Conservation (phyloP, 2,329 filamentous ascomycete genomes). For the Aureobasidium pullulans region DNA sequence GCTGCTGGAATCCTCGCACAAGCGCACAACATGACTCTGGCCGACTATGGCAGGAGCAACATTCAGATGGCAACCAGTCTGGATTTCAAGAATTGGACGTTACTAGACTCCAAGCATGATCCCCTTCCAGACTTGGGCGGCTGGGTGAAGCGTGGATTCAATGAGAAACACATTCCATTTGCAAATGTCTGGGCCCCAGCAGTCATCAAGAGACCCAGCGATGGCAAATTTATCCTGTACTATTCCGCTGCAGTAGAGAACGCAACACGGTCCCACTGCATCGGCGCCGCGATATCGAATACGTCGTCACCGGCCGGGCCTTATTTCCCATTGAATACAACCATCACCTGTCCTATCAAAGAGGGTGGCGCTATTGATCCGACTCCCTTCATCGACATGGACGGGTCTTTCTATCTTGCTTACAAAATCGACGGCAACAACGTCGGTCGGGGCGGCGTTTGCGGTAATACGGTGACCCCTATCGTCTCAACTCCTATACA, state of each 20-base stretch:
- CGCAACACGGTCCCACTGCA: constrained; percentile 21
- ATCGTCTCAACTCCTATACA: constrained; percentile 26
- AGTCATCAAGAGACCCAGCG: constrained; percentile 21
- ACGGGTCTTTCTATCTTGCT: constrained; percentile 24
- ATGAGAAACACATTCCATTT: constrained; percentile 15
- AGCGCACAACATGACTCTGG: constrained; percentile 12
- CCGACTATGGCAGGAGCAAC: constrained; percentile 23
- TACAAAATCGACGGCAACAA: constrained; percentile 33
- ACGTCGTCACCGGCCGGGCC: constrained; percentile 22
- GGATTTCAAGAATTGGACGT: constrained; percentile 29
- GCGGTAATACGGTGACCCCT: constrained; percentile 24
- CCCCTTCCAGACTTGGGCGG: constrained; percentile 24
- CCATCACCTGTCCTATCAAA: constrained; percentile 23
- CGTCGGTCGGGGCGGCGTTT: constrained; percentile 24
- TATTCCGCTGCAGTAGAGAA: constrained; percentile 25
- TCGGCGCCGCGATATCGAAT: constrained; percentile 27
- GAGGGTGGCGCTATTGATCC: constrained; percentile 30
- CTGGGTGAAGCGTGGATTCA: constrained; percentile 20
- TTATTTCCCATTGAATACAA: constrained; percentile 20
- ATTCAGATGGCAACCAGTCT: constrained; percentile 33
- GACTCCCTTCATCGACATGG: constrained; percentile 23
- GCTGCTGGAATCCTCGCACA: constrained; percentile 23
- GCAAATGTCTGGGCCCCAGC: constrained; percentile 28
- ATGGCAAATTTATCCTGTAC: constrained; percentile 28
- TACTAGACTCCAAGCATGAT: constrained; percentile 22